phyloP scores from a whole-genome alignment of 192 early-diverging fungal genomes.

The Dissophora ornata region DNA sequence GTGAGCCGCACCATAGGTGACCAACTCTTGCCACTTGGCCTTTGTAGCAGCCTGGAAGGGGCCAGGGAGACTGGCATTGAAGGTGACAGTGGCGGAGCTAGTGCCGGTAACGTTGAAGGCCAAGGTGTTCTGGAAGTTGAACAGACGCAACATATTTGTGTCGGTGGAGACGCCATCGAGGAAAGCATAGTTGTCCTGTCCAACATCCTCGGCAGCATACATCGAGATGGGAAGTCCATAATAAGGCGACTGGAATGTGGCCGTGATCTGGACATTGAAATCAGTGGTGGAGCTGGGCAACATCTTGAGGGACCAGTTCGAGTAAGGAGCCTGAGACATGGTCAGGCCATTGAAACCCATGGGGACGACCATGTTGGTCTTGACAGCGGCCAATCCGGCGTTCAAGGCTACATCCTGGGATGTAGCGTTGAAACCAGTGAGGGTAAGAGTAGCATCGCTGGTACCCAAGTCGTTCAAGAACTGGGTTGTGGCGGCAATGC shows the following conservation, averaged over 20 bases:
- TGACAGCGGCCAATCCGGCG: slow-evolving; percentile 17
- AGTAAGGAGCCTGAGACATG: slow-evolving; percentile 42
- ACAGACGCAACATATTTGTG: slow-evolving; percentile 6
- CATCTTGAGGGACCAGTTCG: slow-evolving; percentile 36
- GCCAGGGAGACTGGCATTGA: slow-evolving; percentile 7
- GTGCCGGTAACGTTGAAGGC: slow-evolving; percentile 20
- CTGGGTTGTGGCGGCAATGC: neutral
- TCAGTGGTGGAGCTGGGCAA: slow-evolving; percentile 5
- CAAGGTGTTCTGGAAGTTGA: slow-evolving; percentile 14
- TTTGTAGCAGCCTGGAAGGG: neutral
- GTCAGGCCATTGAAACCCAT: slow-evolving; percentile 2
- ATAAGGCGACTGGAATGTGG: slow-evolving; percentile 43
- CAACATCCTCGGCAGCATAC: neutral
- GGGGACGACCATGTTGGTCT: slow-evolving; percentile 16
- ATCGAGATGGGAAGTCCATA: slow-evolving; percentile 28
- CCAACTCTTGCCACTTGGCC: slow-evolving; percentile 4
- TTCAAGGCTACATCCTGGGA: slow-evolving; percentile 23
- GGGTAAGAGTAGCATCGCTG: neutral
- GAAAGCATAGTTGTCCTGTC: slow-evolving; percentile 7
- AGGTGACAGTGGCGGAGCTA: slow-evolving; percentile 12
- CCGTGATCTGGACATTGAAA: slow-evolving; percentile 10
- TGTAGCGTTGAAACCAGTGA: slow-evolving; percentile 17
- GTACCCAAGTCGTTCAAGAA: slow-evolving; percentile 5
- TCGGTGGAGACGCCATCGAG: neutral
- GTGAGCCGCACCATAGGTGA: slow-evolving; percentile 17